Conservation (phyloP, 1,284 basidiomycete genomes). For the Jaminaea rosea region DNA sequence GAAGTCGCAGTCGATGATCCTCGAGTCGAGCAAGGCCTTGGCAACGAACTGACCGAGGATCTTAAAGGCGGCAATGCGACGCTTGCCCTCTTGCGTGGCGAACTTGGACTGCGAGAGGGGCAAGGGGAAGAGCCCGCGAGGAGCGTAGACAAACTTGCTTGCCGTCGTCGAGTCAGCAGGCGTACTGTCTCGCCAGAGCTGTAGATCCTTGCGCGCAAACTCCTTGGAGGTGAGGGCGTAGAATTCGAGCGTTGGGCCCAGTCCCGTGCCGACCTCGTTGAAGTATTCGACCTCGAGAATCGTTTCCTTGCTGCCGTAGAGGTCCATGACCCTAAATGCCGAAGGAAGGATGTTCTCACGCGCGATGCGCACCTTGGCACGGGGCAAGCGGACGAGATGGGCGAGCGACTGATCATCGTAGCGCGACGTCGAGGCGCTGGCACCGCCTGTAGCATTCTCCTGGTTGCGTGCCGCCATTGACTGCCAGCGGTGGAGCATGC, state of each 20-base stretch:
- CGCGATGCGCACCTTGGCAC: slow-evolving; percentile 94
- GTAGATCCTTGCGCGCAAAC: slow-evolving; percentile 75
- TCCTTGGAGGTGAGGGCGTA: slow-evolving; percentile 87
- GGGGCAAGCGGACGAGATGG: slow-evolving; percentile 79
- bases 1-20: slow-evolving; percentile 91
- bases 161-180: background rate
- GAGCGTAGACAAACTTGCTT: slow-evolving; percentile 51
- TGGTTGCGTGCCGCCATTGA: slow-evolving; percentile 59
- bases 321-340: slow-evolving; percentile 93
- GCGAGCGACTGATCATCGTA: slow-evolving; percentile 70
- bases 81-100: slow-evolving; percentile 16
- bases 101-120: slow-evolving; percentile 61
- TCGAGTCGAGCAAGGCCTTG: slow-evolving; percentile 89
- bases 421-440: slow-evolving; percentile 19
- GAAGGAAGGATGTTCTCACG: slow-evolving; percentile 88
- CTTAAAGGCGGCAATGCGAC: slow-evolving; percentile 57
- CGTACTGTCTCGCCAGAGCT: slow-evolving; percentile 83
- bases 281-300: slow-evolving; percentile 97
- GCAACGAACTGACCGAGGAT: slow-evolving; percentile 96
- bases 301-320: slow-evolving; percentile 80
- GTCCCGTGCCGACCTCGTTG: slow-evolving; percentile 94
- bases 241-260: slow-evolving; percentile 97
- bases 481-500: slow-evolving; percentile 80
- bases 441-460: slow-evolving; percentile 11
- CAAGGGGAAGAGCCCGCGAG: slow-evolving; percentile 76